A percentile compares a stretch with the other conserved stretches of the same genome.
phyloP scores from a whole-genome alignment of 139 green algal genomes.

The Chlamydomonas asymmetrica region DNA sequence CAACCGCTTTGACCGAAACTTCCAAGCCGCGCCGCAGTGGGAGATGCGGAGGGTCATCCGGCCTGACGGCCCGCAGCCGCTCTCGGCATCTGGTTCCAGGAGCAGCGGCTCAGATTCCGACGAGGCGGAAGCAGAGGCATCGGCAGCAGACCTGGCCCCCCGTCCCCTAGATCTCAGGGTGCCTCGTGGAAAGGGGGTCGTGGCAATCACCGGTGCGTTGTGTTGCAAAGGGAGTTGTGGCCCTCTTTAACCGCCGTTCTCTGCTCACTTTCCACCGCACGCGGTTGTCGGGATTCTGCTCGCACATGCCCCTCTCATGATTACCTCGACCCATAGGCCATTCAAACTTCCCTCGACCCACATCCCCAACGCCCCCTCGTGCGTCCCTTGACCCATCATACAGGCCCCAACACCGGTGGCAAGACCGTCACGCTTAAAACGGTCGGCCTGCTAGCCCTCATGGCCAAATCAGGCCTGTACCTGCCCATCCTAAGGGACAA shows the following conservation, averaged over 20 bases:
- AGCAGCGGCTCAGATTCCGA: too few relatives aligned
- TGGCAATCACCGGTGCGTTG: constrained; percentile 56
- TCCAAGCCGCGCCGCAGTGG: constrained; percentile 31
- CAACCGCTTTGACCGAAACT: constrained; percentile 48
- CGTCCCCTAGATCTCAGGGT: constrained; percentile 52
- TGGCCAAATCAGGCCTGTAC: constrained; percentile 79
- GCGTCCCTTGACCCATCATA: too few relatives aligned
- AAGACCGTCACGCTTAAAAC: constrained; percentile 96
- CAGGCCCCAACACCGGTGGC: constrained; percentile 67
- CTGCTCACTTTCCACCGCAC: not conserved
- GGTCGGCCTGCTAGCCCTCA: constrained; percentile 79
- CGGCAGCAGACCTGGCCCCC: constrained; percentile 11
- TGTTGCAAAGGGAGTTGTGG: not conserved
- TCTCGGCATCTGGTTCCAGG: not conserved
- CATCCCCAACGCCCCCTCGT: not conserved
- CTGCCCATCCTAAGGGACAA: too few relatives aligned
- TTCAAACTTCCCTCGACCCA: not conserved
- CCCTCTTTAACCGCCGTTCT: not conserved
- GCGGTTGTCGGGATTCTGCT: too few relatives aligned
- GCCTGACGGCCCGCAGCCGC: not conserved
- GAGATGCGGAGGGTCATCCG: constrained; percentile 17
- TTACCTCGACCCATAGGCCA: not conserved
- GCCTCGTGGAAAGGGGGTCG: constrained; percentile 34
- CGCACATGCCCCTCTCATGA: too few relatives aligned
- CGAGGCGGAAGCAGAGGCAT: not conserved